These are phyloP conservation scores for Suillus luteus DNA, from an alignment of 768 basidiomycete species.

Conservation along the genomic window DNA sequence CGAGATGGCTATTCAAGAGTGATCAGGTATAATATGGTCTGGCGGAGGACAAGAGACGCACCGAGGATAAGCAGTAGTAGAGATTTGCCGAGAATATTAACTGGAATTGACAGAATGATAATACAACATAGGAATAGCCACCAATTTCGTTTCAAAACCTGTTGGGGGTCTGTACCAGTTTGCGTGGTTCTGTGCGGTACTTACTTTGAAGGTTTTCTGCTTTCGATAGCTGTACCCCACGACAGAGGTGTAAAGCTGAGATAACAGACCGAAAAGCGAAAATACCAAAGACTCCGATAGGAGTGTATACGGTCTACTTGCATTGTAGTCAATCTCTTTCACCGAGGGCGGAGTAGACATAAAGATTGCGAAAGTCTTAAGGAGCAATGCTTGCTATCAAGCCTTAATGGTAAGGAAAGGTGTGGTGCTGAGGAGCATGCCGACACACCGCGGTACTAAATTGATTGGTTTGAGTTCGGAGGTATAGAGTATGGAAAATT, in stretches of 20 bases:
- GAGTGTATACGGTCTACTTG: not conserved
- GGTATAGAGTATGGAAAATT: not conserved
- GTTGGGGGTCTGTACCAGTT: not conserved
- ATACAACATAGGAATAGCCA: slow-evolving; percentile 2
- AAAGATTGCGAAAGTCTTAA: slow-evolving; percentile 2
- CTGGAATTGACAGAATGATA: not conserved
- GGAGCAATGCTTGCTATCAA: slow-evolving; percentile 7
- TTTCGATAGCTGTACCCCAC: slow-evolving; percentile 3
- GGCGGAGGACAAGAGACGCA: not conserved
- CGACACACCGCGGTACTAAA: not conserved
- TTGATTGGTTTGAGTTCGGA: not conserved
- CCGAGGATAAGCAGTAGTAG: slow-evolving; percentile 1
- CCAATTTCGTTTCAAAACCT: not conserved
- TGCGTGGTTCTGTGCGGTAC: not conserved
- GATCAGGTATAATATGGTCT: not conserved
- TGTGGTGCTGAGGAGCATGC: not conserved
- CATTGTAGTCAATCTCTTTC: not conserved
- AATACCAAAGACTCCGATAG: slow-evolving; percentile 5
- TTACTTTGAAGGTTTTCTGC: slow-evolving; percentile 1
- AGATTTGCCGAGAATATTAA: not conserved
- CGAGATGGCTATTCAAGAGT: not conserved
- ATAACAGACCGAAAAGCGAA: not conserved
- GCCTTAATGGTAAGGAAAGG: not conserved
- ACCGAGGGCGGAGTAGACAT: not conserved
- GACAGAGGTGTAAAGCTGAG: not conserved